Base-by-base conservation (phyloP, 2,329 filamentous ascomycete species). In the Botrytis cinerea region DNA sequence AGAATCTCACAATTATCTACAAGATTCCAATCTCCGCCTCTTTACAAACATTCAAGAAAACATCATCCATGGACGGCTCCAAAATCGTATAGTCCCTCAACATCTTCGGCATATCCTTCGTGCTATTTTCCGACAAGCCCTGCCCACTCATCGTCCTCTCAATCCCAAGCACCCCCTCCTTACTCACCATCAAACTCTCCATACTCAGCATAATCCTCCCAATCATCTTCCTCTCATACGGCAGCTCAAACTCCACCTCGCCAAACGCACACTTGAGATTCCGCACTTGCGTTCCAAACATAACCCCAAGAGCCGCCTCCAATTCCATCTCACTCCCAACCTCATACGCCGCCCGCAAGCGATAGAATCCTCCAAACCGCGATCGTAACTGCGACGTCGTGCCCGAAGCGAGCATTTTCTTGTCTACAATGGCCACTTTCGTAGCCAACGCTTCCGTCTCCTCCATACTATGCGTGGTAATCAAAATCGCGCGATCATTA, bases 381-480 rank as follows among this genome's bases (percentile, higher is more conserved):
- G 28, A 32, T 59, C 54, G 54, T 8, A 57, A 57, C 54, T 57
- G 54, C n/a, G 54, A 57, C 14, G 54, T 59, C 54, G 57, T 60
- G 32, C 57, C 57, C 18, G 40, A 64, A 22, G 62, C 62, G 5
- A 46, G 20, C 18, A n/a, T 64, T 43, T 79, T 78, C 12, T 81
- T 80, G 4, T 38, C 57, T 1, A 60, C 32, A 1, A 60, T 38
- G 9, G 80, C 80, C 8, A 83, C 75, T 32, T 81, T 79, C 64
- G 81, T 80, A 0, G 80, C 82, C 75, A 82, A 80, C 76, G 82
- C 82, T 81, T 82, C 28, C 32, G 32, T 38, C 32, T 60, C 57
- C 9, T 60, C 57, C 32, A 60, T 83, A 64, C 75, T 78, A 72
- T 83, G 82, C 10, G 81, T 82, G 1, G 82, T 83, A 35, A 83